phyloP scores from a whole-genome alignment of 306 rosid genomes.

The Cucumis cinereus region DNA sequence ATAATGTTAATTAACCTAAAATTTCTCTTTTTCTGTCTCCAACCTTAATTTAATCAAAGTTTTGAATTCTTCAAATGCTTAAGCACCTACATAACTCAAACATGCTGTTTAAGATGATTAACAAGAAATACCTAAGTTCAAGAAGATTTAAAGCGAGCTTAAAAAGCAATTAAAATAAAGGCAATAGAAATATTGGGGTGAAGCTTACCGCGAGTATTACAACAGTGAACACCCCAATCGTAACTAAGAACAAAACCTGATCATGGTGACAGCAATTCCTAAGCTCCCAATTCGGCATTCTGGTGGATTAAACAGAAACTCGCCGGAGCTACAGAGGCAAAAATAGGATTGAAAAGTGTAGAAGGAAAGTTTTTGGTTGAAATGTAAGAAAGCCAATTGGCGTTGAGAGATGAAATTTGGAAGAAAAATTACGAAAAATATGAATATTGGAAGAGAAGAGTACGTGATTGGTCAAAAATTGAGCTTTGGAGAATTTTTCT shows the following conservation, averaged over 20 bases:
- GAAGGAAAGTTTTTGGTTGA: background rate
- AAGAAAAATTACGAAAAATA: background rate
- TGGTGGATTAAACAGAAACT: background rate
- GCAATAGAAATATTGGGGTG: background rate
- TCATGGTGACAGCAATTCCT: constrained; percentile 65
- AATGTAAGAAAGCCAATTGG: background rate
- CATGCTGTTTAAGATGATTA: background rate
- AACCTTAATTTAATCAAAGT: background rate
- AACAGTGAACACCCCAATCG: constrained; percentile 54
- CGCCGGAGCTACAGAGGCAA: background rate
- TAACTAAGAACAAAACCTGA: constrained; percentile 52
- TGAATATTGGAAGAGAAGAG: background rate
- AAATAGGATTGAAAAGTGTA: background rate
- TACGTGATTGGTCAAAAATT: background rate
- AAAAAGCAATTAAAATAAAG: background rate
- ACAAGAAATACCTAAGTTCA: background rate
- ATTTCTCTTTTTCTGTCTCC: background rate
- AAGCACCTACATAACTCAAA: background rate
- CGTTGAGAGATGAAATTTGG: background rate
- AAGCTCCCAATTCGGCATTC: constrained; percentile 86
- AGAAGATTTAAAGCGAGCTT: background rate
- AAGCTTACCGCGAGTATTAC: constrained; percentile 54
- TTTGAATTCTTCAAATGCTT: background rate
- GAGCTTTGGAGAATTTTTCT: background rate
- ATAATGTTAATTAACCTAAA: background rate